Conservation (phyloP, 768 basidiomycete species). For the Neoboletus magnificus region DNA sequence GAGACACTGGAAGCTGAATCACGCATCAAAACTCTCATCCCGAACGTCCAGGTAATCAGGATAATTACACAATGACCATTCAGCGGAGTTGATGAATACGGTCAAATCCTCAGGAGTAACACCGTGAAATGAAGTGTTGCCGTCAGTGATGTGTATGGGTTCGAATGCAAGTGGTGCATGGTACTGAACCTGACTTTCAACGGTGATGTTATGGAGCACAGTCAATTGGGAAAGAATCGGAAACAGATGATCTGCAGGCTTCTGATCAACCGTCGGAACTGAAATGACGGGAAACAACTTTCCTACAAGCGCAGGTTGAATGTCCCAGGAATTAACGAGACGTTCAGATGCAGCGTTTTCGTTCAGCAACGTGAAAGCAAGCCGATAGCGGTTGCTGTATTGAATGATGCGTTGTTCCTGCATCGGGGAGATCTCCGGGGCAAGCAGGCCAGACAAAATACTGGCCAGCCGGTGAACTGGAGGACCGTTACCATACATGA, state of each 20-base stretch:
- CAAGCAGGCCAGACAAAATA: slow-evolving; percentile 40
- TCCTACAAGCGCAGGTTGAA: slow-evolving; percentile 63
- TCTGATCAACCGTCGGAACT: slow-evolving; percentile 15
- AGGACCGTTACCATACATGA: slow-evolving; percentile 15
- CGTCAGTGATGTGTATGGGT: slow-evolving; percentile 39
- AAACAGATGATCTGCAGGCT: slow-evolving; percentile 56
- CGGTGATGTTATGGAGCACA: slow-evolving; percentile 81
- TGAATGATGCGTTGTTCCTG: slow-evolving; percentile 56
- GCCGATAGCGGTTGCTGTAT: slow-evolving; percentile 77
- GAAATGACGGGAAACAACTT: slow-evolving; percentile 29
- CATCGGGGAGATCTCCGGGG: slow-evolving; percentile 45
- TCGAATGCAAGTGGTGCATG: slow-evolving; percentile 86
- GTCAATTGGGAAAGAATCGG: slow-evolving; percentile 62
- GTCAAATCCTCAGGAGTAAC: slow-evolving; percentile 81
- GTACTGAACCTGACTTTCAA: slow-evolving; percentile 93
- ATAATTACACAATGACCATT: slow-evolving; percentile 83
- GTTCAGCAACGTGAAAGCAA: slow-evolving; percentile 91
- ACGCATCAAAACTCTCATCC: slow-evolving; percentile 3
- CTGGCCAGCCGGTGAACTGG: slow-evolving; percentile 38
- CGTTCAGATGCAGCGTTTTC: slow-evolving; percentile 76
- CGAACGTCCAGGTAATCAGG: slow-evolving; percentile 14
- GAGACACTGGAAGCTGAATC: slow-evolving; percentile 81
- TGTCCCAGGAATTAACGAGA: slow-evolving; percentile 67
- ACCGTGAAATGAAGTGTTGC: slow-evolving; percentile 44
- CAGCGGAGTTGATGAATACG: slow-evolving; percentile 92